Percentiles rank a stretch among this genome's conserved stretches.
Conservation (phyloP, 148 eudicot genomes). For the Linanthus parryae region DNA sequence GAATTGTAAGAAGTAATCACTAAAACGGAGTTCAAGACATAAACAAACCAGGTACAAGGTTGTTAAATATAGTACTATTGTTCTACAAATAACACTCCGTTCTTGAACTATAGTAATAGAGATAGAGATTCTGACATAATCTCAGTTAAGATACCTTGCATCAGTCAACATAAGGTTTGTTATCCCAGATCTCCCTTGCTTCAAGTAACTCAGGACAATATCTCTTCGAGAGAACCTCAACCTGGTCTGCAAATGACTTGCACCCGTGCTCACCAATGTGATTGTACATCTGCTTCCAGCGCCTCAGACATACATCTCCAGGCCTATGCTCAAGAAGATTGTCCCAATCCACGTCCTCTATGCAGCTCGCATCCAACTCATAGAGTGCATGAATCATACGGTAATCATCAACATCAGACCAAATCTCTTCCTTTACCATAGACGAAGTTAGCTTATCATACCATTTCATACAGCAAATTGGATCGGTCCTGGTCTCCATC, state of each 20-base stretch:
- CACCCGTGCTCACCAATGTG: conserved; percentile 7
- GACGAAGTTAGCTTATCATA: conserved; percentile 5
- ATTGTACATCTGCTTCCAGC: conserved; percentile 9
- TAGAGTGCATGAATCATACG: conserved; percentile 5
- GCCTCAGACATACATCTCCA: conserved; percentile 7
- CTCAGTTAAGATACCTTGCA: too few species aligned
- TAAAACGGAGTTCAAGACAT: too few species aligned
- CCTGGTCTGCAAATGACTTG: conserved; percentile 6
- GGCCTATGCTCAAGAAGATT: conserved; percentile 11
- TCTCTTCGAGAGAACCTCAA: conserved; percentile 8
- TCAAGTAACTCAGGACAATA: conserved; percentile 5
- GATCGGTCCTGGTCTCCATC: background rate
- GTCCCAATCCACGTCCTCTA: conserved; percentile 12
- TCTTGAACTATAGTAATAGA: too few species aligned
- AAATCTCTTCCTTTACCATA: conserved; percentile 8
- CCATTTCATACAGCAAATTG: conserved; percentile 2
- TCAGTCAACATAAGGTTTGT: conserved; percentile 3
- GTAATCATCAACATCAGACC: conserved; percentile 8
- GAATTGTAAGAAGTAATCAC: too few species aligned
- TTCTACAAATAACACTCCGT: too few species aligned
- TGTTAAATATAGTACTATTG: too few species aligned
- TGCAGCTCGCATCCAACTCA: conserved; percentile 6
- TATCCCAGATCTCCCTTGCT: conserved; percentile 7
- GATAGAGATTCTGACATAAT: too few species aligned
- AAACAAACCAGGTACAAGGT: too few species aligned